These are phyloP conservation scores for Fragosphaeria purpurea DNA, from an alignment of 2,329 filamentous ascomycete species.

Conservation along the genomic window DNA sequence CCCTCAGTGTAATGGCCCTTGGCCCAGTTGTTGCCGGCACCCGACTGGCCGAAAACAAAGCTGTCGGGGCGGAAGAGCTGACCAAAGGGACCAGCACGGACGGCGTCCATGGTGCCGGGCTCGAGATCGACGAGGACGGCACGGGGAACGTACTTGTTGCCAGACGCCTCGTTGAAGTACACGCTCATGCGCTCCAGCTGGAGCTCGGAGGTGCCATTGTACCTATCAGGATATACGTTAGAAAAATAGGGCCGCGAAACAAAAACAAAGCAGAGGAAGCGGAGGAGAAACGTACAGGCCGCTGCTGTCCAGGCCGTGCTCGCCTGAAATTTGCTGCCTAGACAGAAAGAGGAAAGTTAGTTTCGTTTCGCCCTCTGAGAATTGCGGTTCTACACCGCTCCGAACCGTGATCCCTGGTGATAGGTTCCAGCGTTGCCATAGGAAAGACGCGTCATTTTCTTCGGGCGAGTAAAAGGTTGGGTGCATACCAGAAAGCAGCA, in stretches of 20 bases:
- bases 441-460: too few species aligned
- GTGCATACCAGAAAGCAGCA: conserved; percentile 93
- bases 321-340: conserved; percentile 74
- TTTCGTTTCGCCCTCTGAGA: not conserved
- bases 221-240: conserved; percentile 39
- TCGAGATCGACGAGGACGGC: conserved; percentile 99
- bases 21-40: conserved; percentile 99
- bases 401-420: too few species aligned
- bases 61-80: conserved; percentile 99
- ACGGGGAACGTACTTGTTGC: conserved; percentile 99
- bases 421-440: too few species aligned
- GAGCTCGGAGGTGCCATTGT: conserved; percentile 96
- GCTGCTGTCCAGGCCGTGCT: conserved; percentile 95
- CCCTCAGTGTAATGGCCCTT: conserved; percentile 99
- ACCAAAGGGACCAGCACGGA: conserved; percentile 94
- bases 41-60: conserved; percentile 99
- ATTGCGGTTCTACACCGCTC: too few species aligned
- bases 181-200: conserved; percentile 94
- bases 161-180: conserved; percentile 61
- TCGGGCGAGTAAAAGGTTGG: not conserved
- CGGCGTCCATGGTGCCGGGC: conserved; percentile 98
- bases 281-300: conserved; percentile 62
- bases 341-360: conserved; percentile 16
- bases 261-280: not conserved
- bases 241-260: not conserved